A percentile compares a stretch with the other conserved stretches of the same genome.
Conservation (phyloP, 176 grass and related monocot genomes). For the Oryza glumipatula region DNA sequence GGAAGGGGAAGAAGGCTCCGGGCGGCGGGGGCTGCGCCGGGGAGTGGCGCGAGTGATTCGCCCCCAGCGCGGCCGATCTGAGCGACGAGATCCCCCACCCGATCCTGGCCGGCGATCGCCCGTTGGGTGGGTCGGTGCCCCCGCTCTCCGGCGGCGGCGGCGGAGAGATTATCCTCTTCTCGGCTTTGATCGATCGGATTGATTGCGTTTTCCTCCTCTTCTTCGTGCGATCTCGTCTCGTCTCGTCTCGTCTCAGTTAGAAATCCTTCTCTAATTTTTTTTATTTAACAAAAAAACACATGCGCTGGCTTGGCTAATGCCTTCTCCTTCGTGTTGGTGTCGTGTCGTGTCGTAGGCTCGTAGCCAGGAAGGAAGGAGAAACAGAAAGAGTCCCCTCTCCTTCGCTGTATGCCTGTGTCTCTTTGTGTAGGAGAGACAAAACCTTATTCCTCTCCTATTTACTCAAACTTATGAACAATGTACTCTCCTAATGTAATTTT, state of each 20-base stretch:
- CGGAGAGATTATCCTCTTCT: neutral
- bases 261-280: too few relatives aligned
- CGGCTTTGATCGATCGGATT: too few relatives aligned
- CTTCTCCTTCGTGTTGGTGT: neutral
- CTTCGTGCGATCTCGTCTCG: neutral
- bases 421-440: neutral
- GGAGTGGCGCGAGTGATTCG: conserved; percentile 91
- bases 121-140: neutral
- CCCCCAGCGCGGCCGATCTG: conserved; percentile 95
- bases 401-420: neutral
- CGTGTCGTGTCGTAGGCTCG: neutral
- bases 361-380: too few relatives aligned
- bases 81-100: conserved; percentile 45
- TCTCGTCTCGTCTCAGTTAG: neutral
- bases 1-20: conserved; percentile 30
- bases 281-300: neutral
- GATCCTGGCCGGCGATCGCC: conserved; percentile 30
- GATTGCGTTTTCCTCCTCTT: neutral
- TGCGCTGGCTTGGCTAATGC: neutral
- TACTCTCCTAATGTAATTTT: too few relatives aligned
- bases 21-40: conserved; percentile 44
- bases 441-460: neutral
- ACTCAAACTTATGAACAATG: too few relatives aligned
- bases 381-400: too few relatives aligned
- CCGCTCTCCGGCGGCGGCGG: too few relatives aligned